Evolutionary conservation across 257 asterid species (phyloP).

Genomic region (Fraxinus americana): DNA sequence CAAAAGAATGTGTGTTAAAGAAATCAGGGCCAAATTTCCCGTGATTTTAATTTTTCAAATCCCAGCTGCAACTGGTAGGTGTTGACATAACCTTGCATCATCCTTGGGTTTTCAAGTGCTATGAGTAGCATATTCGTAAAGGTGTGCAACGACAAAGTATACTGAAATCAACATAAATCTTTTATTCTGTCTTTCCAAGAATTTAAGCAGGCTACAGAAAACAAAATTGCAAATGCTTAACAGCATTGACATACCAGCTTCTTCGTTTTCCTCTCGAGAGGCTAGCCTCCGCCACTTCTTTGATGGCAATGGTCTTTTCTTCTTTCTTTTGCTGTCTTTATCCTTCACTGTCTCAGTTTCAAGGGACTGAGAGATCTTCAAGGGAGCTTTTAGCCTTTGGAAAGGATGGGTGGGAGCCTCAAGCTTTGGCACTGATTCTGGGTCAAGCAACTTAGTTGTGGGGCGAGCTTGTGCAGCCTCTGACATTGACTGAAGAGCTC

Average conservation of each 20-base stretch:
- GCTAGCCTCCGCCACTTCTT: conserved; percentile 72
- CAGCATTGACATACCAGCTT: conserved; percentile 50
- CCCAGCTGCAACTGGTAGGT: not conserved
- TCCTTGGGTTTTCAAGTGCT: not conserved
- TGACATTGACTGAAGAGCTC: conserved; percentile 65
- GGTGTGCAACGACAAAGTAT: not conserved
- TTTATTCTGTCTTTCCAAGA: conserved; percentile 17
- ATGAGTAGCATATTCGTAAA: not conserved
- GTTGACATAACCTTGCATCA: not conserved
- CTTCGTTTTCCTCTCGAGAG: conserved; percentile 55
- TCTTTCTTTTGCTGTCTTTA: conserved; percentile 52
- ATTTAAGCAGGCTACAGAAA: conserved; percentile 18
- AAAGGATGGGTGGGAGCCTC: conserved; percentile 82
- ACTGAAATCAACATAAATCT: not conserved
- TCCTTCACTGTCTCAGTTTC: conserved; percentile 48
- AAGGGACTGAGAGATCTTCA: conserved; percentile 55
- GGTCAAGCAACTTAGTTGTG: conserved; percentile 79
- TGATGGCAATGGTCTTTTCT: conserved; percentile 81
- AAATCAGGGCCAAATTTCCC: not conserved
- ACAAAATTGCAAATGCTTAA: conserved; percentile 14
- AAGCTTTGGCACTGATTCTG: conserved; percentile 67
- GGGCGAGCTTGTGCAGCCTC: conserved; percentile 88
- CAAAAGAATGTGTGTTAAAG: not conserved
- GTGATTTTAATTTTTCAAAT: not conserved
- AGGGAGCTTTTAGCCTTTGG: conserved; percentile 58